Percentiles rank a stretch among this genome's conserved stretches.
phyloP scores from a whole-genome alignment of 2,329 filamentous ascomycete species.

The Aspergillus arachidicola region DNA sequence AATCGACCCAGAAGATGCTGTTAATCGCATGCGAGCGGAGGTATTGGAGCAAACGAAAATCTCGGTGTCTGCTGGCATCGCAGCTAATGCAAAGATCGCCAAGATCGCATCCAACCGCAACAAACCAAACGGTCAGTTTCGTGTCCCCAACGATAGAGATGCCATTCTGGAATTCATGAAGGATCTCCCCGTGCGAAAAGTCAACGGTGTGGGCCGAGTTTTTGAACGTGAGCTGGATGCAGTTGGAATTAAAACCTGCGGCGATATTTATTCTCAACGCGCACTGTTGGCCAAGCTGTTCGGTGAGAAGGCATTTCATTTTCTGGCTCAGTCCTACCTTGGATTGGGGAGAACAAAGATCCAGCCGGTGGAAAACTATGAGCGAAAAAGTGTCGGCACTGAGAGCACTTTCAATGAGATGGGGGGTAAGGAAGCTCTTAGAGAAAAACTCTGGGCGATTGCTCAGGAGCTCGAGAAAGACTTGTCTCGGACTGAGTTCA shows the following conservation, averaged over 20 bases:
- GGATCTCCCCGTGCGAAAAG: conserved; percentile 80
- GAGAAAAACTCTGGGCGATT: conserved; percentile 76
- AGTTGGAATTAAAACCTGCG: conserved; percentile 84
- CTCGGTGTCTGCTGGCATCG: conserved; percentile 92
- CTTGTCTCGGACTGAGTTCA: conserved; percentile 75
- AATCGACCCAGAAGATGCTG: conserved; percentile 70
- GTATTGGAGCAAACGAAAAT: conserved; percentile 76
- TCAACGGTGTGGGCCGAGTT: conserved; percentile 93
- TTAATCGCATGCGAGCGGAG: conserved; percentile 75
- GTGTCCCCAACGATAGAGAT: conserved; percentile 69
- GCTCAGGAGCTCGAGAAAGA: conserved; percentile 88
- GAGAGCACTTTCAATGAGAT: conserved; percentile 90
- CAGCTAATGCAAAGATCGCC: conserved; percentile 86
- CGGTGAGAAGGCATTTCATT: conserved; percentile 87
- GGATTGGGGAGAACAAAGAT: conserved; percentile 84
- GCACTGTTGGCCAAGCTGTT: conserved; percentile 76
- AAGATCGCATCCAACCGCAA: conserved; percentile 96
- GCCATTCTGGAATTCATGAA: conserved; percentile 85
- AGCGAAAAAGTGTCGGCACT: conserved; percentile 90
- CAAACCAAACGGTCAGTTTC: conserved; percentile 92
- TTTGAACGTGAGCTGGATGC: conserved; percentile 88
- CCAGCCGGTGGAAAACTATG: conserved; percentile 83
- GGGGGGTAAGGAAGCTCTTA: conserved; percentile 66
- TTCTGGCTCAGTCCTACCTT: conserved; percentile 80
- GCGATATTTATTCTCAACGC: conserved; percentile 79